Evolutionary conservation across 2,329 filamentous ascomycete genomes (phyloP), one percentile per base, ranked within the genome.

Genomic region (Colletotrichum neosansevieriae): DNA sequence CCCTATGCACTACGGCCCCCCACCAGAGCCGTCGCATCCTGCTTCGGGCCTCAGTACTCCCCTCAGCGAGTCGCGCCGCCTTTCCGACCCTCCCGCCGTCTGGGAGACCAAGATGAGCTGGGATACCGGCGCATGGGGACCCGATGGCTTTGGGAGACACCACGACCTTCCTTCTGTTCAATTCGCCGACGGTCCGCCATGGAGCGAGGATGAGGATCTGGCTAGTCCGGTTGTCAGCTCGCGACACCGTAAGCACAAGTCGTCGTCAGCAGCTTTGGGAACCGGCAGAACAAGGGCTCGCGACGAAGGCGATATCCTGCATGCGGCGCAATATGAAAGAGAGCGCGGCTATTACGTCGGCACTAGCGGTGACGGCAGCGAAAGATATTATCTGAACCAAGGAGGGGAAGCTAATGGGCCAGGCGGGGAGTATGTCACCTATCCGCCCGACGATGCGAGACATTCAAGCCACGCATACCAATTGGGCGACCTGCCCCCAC

Each of bases 181-280:
- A 56, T 95, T 96, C 74, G 92, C 89, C 4, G 94, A 96, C 76
- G 94, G 94, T 0, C 94, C 94, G 21, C 95, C 94, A 2, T 98
- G 94, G 82, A 97, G 94, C 79, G 94, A 98, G 80, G 94, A 98
- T 75, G 94, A 98, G 74, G 96, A 98, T 79, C 85, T 98, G 49
- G 93, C 96, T 75, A 97, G 94, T 76, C 94, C 94, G 0, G 93
- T 97, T 17, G 93, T 94, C 13, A 93, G 92, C 72, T 92, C 92
- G 44, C 87, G 92, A 66, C 94, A 97, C 78, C 91, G 92, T 76
- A 97, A 96, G 79, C 91, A 94, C 80, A 97, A 93, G 78, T 93
- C 91, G 3, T 86, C 88, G 0, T 85, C 85, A 2, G 84, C 85
- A 17, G 79, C 84, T 4, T 79, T 83, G 73, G 58, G 84, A 84